Base-by-base conservation (phyloP, 2,329 filamentous ascomycete genomes). In the Cercospora berteroae region DNA sequence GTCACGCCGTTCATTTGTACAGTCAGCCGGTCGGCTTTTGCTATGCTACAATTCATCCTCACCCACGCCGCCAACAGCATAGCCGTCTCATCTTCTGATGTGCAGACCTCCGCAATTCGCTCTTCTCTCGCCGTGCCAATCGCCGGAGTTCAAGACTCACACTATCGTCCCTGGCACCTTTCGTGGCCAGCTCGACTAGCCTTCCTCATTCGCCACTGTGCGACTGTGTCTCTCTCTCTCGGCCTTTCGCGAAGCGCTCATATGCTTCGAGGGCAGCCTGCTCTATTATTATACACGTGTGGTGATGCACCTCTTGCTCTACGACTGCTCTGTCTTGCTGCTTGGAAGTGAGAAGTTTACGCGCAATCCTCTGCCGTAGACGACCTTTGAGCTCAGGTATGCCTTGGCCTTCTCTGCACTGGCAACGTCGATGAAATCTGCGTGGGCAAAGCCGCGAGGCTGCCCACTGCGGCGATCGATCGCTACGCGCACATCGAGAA, bases 401-500 rank as follows among this genome's bases (percentile, higher is more conserved):
- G 88, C 85, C 73, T 82, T 82, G 0, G 87, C 93, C 69, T 81
- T 82, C 64, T 80, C 74, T n/a, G 92, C 91, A 69, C 87, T 87
- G 69, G 88, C 85, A 44, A 89, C 77, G 73, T 91, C 87, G 52
- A 85, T 75, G 78, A 96, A 96, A 76, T 96, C 92, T 59, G 89
- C 90, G 77, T 96, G 93, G 20, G 90, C 91, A 77, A 95, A 96
- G 69, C 93, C 93, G 77, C 91, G 86, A 42, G 91, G 90, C 80
- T 91, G 89, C 56, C 93, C 93, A 6, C 91, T 93, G 71, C 88
- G 85, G 74, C 91, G 87, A 80, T 96, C 92, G 73, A 95, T 90
- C 61, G 93, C 90, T 65, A 96, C 89, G 68, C 93, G 88, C 58
- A 96, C 88, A 74, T 94, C 91, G 63, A 85, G 81, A 58, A 94